phyloP scores from a whole-genome alignment of 345 rosid genomes.

The Linum trigynum region DNA sequence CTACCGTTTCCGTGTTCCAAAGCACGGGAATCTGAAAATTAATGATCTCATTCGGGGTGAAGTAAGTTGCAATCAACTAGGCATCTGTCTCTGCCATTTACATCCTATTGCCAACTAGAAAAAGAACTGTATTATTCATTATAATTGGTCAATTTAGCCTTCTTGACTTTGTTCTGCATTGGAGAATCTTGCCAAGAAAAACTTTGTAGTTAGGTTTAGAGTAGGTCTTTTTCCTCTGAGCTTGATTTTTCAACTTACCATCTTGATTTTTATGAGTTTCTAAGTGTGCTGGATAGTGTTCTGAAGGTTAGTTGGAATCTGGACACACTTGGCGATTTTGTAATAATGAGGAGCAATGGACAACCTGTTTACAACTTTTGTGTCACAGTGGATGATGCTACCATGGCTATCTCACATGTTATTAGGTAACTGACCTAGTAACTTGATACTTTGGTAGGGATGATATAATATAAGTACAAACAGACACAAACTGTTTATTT shows the following conservation, averaged over 20 bases:
- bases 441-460: conserved; percentile 4
- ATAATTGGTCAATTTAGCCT: too few relatives aligned
- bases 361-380: conserved; percentile 93
- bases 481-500: not conserved
- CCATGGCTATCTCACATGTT: conserved; percentile 92
- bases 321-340: conserved; percentile 91
- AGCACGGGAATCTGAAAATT: conserved; percentile 66
- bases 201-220: too few relatives aligned
- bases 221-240: conserved; percentile 5
- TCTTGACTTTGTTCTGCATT: too few relatives aligned
- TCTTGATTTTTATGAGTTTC: conserved; percentile 20
- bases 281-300: conserved; percentile 51
- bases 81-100: too few relatives aligned
- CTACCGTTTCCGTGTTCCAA: conserved; percentile 74
- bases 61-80: conserved; percentile 28
- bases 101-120: too few relatives aligned
- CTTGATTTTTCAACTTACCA: not conserved
- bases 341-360: conserved; percentile 42
- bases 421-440: conserved; percentile 47
- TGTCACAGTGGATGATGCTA: conserved; percentile 85
- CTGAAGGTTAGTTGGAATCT: conserved; percentile 88
- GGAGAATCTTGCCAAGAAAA: too few relatives aligned
- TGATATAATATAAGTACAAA: not conserved
- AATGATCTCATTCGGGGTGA: conserved; percentile 85
- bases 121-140: too few relatives aligned